Percentiles rank a stretch among this genome's conserved stretches.
phyloP scores from a whole-genome alignment of 345 rosid species.

The Ceriops zippeliana region DNA sequence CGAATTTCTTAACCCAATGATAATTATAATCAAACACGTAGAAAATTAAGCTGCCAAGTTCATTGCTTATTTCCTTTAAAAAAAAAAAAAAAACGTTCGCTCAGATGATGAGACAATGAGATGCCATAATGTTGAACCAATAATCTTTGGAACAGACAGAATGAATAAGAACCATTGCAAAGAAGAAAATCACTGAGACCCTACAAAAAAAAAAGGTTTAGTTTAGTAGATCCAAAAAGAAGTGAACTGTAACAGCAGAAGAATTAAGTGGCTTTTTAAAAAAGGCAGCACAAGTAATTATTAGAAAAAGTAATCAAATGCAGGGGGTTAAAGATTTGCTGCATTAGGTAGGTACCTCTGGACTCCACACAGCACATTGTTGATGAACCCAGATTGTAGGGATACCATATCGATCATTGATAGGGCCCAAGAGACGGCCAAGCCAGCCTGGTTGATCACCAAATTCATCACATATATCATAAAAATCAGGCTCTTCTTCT shows the following conservation, averaged over 20 bases:
- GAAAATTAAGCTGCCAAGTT: slow-evolving; percentile 3
- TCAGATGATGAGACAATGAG: slow-evolving; percentile 13
- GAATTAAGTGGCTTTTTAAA: too few relatives aligned
- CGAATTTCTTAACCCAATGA: neutral
- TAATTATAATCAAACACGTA: too few relatives aligned
- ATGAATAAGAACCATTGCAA: slow-evolving; percentile 5
- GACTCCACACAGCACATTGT: slow-evolving; percentile 99
- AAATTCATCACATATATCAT: slow-evolving; percentile 62
- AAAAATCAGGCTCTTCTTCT: slow-evolving; percentile 30
- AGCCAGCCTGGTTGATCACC: slow-evolving; percentile 95
- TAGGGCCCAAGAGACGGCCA: slow-evolving; percentile 88
- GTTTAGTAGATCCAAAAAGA: too few relatives aligned
- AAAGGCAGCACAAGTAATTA: too few relatives aligned
- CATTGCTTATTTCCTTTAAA: slow-evolving; percentile 28
- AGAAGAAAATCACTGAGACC: slow-evolving; percentile 7
- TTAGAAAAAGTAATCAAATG: too few relatives aligned
- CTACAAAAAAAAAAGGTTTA: slow-evolving; percentile 10
- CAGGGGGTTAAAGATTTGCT: too few relatives aligned
- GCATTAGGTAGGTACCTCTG: slow-evolving; percentile 50
- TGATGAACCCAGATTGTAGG: slow-evolving; percentile 99
- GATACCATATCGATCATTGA: slow-evolving; percentile 92
- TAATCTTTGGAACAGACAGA: slow-evolving; percentile 17
- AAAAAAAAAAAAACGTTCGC: slow-evolving; percentile 8
- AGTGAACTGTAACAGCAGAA: neutral
- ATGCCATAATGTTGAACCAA: slow-evolving; percentile 7